Percentiles rank a stretch among this genome's conserved stretches.
phyloP scores from a whole-genome alignment of 2,329 filamentous ascomycete genomes.

The Huntiella decipiens region DNA sequence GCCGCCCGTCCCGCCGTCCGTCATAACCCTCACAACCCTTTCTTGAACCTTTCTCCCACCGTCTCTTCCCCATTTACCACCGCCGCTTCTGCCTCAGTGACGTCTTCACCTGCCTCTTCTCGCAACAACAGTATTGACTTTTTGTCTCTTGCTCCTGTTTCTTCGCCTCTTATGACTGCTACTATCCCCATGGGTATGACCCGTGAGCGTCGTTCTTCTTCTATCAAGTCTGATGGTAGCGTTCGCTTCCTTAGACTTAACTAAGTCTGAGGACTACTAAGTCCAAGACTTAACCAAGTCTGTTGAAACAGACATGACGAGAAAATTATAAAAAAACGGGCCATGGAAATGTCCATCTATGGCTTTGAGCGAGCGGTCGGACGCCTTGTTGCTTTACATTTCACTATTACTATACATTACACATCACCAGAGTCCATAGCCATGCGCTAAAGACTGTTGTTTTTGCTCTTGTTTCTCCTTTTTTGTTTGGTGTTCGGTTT shows the following conservation, averaged over 20 bases:
- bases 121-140: conserved; percentile 14
- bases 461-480: neutral
- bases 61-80: conserved; percentile 34
- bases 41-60: conserved; percentile 39
- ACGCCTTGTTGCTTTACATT: too few relatives aligned
- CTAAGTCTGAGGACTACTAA: too few relatives aligned
- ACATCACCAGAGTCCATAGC: too few relatives aligned
- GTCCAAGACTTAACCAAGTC: too few relatives aligned
- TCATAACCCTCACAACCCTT: conserved; percentile 15
- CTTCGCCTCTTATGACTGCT: conserved; percentile 3
- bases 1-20: neutral
- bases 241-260: conserved; percentile 19
- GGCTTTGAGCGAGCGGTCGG: neutral
- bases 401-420: too few relatives aligned
- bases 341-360: conserved; percentile 9
- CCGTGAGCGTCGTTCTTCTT: conserved; percentile 31
- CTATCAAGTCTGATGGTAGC: conserved; percentile 29
- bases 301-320: too few relatives aligned
- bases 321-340: neutral
- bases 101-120: conserved; percentile 19
- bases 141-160: conserved; percentile 9
- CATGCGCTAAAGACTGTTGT: too few relatives aligned
- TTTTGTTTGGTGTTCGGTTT: neutral
- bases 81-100: conserved; percentile 35
- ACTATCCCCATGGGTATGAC: conserved; percentile 15